Conservation (phyloP, 179 eudicot genomes). For the Beta corolliflora region DNA sequence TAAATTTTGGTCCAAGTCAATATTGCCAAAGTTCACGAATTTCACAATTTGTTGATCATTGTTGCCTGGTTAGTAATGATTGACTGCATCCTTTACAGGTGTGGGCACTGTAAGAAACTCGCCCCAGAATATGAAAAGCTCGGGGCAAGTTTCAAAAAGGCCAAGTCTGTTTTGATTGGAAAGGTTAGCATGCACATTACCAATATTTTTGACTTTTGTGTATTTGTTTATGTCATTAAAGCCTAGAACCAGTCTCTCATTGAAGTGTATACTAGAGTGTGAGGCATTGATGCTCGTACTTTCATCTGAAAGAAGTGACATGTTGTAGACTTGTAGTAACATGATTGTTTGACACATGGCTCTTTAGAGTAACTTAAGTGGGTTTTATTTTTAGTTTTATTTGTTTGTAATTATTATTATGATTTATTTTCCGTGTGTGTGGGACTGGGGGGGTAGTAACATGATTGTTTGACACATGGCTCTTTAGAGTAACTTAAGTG, state of each 20-base stretch:
- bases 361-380: not conserved
- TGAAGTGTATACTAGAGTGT: not conserved
- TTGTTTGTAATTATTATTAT: too few relatives aligned
- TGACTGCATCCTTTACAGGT: constrained; percentile 43
- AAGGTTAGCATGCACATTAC: constrained; percentile 51
- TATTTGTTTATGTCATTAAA: not conserved
- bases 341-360: not conserved
- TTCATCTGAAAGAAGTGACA: not conserved
- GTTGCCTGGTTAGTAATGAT: constrained; percentile 1
- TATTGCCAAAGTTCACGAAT: not conserved
- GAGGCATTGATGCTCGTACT: not conserved
- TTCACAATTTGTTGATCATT: not conserved
- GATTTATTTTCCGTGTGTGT: too few relatives aligned
- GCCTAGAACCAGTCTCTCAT: not conserved
- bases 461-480: not conserved
- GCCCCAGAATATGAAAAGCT: constrained; percentile 87
- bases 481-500: not conserved
- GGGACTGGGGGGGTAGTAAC: too few relatives aligned
- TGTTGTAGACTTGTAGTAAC: not conserved
- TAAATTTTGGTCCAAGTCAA: not conserved
- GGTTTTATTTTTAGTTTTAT: not conserved
- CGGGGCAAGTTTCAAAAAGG: constrained; percentile 80
- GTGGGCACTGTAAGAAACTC: constrained; percentile 91
- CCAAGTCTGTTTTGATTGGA: constrained; percentile 76
- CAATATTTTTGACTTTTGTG: not conserved